Conservation (phyloP, 306 rosid species). For the Lotus japonicus region DNA sequence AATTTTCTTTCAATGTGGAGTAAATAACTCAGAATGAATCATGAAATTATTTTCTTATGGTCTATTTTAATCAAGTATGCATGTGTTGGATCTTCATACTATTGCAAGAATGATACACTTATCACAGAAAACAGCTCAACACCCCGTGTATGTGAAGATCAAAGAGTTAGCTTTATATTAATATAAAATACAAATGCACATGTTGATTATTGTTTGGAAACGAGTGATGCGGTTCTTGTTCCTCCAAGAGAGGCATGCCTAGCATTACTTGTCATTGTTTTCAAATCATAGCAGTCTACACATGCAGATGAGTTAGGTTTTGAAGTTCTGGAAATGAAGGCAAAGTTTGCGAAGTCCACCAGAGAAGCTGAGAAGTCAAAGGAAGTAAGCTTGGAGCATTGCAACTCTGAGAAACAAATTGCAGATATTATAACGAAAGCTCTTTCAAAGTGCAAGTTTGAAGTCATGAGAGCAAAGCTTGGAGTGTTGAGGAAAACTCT, state of each 20-base stretch:
- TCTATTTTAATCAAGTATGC: neutral
- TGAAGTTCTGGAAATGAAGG: no score
- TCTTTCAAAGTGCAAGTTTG: no score
- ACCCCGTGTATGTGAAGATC: neutral
- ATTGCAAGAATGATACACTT: neutral
- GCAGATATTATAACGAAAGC: no score
- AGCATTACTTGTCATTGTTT: neutral
- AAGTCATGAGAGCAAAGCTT: no score
- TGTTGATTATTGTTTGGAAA: no score
- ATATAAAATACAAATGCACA: neutral
- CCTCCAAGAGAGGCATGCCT: neutral
- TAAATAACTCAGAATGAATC: no score
- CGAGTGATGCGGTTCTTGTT: neutral
- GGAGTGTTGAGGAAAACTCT: no score
- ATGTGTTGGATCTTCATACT: neutral
- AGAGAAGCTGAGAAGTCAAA: no score
- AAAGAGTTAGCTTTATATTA: neutral
- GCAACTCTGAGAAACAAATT: no score
- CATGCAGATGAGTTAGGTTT: neutral
- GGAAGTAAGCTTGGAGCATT: no score
- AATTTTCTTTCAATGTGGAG: no score
- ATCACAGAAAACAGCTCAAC: neutral
- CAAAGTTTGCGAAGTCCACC: no score
- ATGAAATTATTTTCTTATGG: neutral
- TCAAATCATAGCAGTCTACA: neutral